These are phyloP conservation scores for Penicillium rolfsii DNA, from an alignment of 2,329 filamentous ascomycete species.

Conservation along the genomic window DNA sequence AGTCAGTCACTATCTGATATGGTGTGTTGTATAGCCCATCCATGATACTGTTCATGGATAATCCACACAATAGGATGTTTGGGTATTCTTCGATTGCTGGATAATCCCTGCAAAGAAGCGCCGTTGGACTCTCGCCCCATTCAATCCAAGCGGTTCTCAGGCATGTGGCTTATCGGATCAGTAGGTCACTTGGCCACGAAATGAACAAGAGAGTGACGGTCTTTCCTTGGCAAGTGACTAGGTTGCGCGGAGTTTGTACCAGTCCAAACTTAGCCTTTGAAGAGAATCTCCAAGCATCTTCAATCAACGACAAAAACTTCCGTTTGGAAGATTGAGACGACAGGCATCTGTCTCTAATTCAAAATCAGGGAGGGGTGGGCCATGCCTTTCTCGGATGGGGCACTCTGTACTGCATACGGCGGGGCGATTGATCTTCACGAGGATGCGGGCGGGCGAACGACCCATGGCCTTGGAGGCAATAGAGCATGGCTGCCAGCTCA, in stretches of 20 bases:
- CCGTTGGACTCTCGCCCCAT: not conserved
- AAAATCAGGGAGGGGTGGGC: not conserved
- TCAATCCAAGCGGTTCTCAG: not conserved
- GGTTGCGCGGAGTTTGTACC: not conserved
- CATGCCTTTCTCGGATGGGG: not conserved
- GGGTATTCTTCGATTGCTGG: not conserved
- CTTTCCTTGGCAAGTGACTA: not conserved
- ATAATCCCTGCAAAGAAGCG: not conserved
- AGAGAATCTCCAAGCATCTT: not conserved
- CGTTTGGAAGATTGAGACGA: conserved; percentile 11
- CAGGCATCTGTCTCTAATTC: not conserved
- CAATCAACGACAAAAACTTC: not conserved
- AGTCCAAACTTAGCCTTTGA: not conserved
- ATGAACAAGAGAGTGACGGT: too few relatives aligned
- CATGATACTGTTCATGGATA: not conserved
- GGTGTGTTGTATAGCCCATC: not conserved
- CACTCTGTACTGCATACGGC: not conserved
- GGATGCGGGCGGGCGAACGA: not conserved
- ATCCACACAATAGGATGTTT: not conserved
- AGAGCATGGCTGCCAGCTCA: not conserved
- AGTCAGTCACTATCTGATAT: not conserved
- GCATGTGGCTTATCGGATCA: not conserved
- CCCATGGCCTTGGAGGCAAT: not conserved
- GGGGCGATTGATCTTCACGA: conserved; percentile 16
- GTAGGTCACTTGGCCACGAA: not conserved